Evolutionary conservation across 805 yeast genomes (phyloP), one percentile per base, ranked within the genome.

Genomic region (Teunomyces stri): DNA sequence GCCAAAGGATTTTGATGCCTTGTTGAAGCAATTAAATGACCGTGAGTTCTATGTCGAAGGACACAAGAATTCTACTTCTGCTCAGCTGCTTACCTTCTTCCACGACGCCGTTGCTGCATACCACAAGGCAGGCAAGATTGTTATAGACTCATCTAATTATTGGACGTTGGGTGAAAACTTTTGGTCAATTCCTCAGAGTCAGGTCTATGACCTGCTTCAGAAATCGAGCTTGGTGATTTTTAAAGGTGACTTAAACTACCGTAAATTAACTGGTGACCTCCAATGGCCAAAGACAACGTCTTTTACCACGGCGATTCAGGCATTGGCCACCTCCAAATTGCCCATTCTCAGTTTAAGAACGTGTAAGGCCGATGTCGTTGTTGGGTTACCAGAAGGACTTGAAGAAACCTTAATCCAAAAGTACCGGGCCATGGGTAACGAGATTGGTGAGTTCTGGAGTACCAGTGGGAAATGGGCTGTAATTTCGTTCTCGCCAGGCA

Each of bases 381-480:
- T 88, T 35, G 98, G 96, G 1, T 78, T 94, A 52, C 75, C 77
- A 3, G 76, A 73, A 34, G 97, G 96, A 3, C 69, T 80, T 36
- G 87, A 87, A 54, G 90, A 85, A 56, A 75, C 81, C 59, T 75
- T 92, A 52, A 75, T 80, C 39, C 66, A 76, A 48, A 66, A 69
- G 37, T 91, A 88, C 87, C 79, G 72, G 58, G 63, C 60, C 13
- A 66, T 33, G 60, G 84, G 87, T 0, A 81, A 85, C 51, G 84
- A 84, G 49, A 65, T 73, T 43, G 89, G 87, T 21, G 81, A 81
- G 40, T 80, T 84, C 52, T 94, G 99, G 99, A 78, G 85, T 42
- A 76, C 89, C 54, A 80, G 88, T 50, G 99, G 99, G 49, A 87
- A 89, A 64, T 94, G 94, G 83, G 99, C 99, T 1, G 97, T 94